Base-by-base conservation (phyloP, 2,329 filamentous ascomycete species). In the Fusarium sambucinum region DNA sequence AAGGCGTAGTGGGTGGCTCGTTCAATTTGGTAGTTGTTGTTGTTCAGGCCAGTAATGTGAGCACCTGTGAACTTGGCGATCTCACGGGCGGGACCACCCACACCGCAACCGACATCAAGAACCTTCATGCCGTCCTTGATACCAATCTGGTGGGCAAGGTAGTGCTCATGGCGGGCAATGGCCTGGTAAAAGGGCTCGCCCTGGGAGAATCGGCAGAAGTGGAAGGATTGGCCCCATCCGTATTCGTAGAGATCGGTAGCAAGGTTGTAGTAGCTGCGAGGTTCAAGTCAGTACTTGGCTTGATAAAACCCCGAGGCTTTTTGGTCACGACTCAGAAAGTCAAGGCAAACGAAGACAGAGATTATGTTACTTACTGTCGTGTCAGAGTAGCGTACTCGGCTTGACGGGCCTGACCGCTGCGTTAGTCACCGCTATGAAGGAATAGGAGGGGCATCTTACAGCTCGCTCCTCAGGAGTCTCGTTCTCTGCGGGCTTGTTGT, bases 21-120 rank as follows among this genome's bases (percentile, higher is more conserved):
- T 78, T 97, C 89, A 71, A 98, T 97, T 84, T 98, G 96, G 85
- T 99, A 99, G 83, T 97, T 93, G 81, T 98, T 98, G 89, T 97
- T 98, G 89, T 98, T 99, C 79, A 98, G 83, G 42, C 96, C 96
- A 25, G 93, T 91, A 68, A 98, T 87, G 74, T 97, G 93, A 74
- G 89, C 91, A 65, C 92, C 95, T 13, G 93, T 91, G 83, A 99
- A 99, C 83, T 96, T 96, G 82, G 92, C 93, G 75, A 99, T 98
- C 84, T 98, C 94, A 66, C 94, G 89, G 9, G 95, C 96, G 23
- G 96, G 96, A 46, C 96, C 96, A 75, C 96, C 96, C 56, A 98
- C 94, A 86, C 96, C 96, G 76, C 96, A 99, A 65, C 96, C 96
- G 62, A 99, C 96, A 77, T 99, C 96, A 30, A 99, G 86, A 19